phyloP scores from a whole-genome alignment of 176 grass and related monocot genomes.

The Hsuehochloa calcarea region DNA sequence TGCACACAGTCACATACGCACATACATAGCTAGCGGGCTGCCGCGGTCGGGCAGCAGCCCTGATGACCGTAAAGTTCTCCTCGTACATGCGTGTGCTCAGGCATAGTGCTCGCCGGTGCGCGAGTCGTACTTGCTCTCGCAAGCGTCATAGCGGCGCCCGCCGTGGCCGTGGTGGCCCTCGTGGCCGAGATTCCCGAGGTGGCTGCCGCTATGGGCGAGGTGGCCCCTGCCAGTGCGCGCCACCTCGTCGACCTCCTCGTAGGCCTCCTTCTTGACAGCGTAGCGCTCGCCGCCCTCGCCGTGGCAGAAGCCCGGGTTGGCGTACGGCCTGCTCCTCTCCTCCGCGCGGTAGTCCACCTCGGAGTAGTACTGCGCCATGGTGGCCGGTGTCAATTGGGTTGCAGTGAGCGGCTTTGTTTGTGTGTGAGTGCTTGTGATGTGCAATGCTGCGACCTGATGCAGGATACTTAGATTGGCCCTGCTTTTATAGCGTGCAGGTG shows the following conservation, averaged over 20 bases:
- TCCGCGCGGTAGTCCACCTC: slow-evolving; percentile 35
- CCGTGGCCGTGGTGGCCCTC: not conserved
- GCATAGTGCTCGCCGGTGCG: not conserved
- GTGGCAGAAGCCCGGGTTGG: not conserved
- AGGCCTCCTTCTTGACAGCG: slow-evolving; percentile 28
- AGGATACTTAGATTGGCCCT: not conserved
- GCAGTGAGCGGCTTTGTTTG: not conserved
- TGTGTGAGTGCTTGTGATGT: not conserved
- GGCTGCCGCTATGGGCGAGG: not conserved
- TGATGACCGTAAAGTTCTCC: not conserved
- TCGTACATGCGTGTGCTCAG: not conserved
- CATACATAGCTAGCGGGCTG: not conserved
- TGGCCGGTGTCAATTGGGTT: not conserved
- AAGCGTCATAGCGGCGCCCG: not conserved
- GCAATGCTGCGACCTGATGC: not conserved
- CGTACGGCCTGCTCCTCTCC: slow-evolving; percentile 33
- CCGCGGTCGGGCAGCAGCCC: not conserved
- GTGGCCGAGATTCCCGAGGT: not conserved
- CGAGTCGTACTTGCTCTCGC: not conserved
- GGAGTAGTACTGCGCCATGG: slow-evolving; percentile 35
- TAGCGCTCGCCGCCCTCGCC: slow-evolving; percentile 32
- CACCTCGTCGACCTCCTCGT: slow-evolving; percentile 40
- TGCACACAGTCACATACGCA: not conserved
- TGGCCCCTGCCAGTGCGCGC: slow-evolving; percentile 7
- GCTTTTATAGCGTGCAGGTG: slow-evolving; percentile 35